Percentiles rank a stretch among this genome's conserved stretches.
These are phyloP conservation scores for Dactylella cylindrospora DNA, from an alignment of 2,329 filamentous ascomycete genomes.

Conservation along the genomic window DNA sequence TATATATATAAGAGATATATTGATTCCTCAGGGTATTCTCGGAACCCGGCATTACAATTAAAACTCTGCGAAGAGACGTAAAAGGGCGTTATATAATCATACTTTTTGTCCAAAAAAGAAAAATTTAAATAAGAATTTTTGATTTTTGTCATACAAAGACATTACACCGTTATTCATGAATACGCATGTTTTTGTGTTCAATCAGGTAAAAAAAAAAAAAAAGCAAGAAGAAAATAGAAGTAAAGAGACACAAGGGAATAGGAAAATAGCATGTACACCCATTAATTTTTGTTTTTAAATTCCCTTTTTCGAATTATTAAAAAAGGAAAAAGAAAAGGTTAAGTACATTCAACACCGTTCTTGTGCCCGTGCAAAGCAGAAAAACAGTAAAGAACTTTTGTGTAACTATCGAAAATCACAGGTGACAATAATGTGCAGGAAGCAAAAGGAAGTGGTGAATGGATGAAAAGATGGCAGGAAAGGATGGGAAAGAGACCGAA, in stretches of 20 bases:
- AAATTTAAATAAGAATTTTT: too few relatives aligned
- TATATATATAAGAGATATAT: too few relatives aligned
- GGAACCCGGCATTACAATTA: too few relatives aligned
- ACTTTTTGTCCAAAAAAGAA: too few relatives aligned
- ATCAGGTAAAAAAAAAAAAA: not conserved
- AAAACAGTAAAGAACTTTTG: conserved; percentile 41
- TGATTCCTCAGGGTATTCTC: too few relatives aligned
- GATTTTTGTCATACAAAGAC: too few relatives aligned
- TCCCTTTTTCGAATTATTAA: conserved; percentile 7
- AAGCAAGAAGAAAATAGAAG: conserved; percentile 1
- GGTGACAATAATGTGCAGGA: conserved; percentile 8
- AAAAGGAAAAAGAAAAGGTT: conserved; percentile 20
- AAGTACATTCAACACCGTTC: conserved; percentile 44
- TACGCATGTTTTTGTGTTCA: not conserved
- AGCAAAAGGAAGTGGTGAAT: not conserved
- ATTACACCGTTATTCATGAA: too few relatives aligned
- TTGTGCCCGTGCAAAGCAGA: conserved; percentile 22
- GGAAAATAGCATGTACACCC: conserved; percentile 14
- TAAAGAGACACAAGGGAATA: conserved; percentile 9
- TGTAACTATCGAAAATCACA: conserved; percentile 16
- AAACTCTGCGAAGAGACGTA: too few relatives aligned
- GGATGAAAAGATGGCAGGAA: not conserved
- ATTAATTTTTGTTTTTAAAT: not conserved
- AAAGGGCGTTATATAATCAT: too few relatives aligned
- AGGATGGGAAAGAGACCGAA: not conserved